These are phyloP conservation scores for Suillus clintonianus DNA, from an alignment of 768 basidiomycete species.

Conservation along the genomic window DNA sequence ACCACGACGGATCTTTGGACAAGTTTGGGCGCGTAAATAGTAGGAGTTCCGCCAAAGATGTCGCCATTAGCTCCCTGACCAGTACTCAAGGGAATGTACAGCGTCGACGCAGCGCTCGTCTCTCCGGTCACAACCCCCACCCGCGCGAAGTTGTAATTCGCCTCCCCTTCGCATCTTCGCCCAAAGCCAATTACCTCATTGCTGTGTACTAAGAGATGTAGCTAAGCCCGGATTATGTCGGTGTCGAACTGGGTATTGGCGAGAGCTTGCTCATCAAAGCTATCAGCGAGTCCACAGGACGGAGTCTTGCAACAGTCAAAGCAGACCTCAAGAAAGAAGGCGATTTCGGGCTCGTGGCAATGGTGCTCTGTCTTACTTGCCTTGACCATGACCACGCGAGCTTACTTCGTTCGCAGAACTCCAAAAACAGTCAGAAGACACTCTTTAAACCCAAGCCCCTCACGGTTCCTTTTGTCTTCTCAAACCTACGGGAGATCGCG, in stretches of 20 bases:
- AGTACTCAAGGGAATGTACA: conserved; percentile 5
- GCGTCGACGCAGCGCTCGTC: conserved; percentile 25
- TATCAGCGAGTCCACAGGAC: conserved; percentile 93
- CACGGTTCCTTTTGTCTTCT: conserved; percentile 87
- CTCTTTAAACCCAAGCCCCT: conserved; percentile 93
- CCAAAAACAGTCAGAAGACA: conserved; percentile 90
- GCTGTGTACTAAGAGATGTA: conserved; percentile 31
- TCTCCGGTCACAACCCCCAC: background rate
- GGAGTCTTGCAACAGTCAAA: conserved; percentile 80
- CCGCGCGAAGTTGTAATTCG: conserved; percentile 21
- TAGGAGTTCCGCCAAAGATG: conserved; percentile 41
- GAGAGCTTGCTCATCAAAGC: conserved; percentile 94
- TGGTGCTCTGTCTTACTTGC: conserved; percentile 42
- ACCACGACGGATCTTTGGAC: conserved; percentile 40
- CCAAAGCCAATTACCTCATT: background rate
- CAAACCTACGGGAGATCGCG: conserved; percentile 89
- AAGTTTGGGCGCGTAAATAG: conserved; percentile 67
- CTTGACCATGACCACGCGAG: background rate
- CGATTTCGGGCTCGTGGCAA: conserved; percentile 95
- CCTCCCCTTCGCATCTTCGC: conserved; percentile 23
- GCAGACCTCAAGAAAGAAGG: conserved; percentile 93
- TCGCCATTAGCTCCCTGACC: background rate
- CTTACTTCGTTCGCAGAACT: conserved; percentile 57
- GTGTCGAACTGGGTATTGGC: conserved; percentile 94
- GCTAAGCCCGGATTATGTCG: conserved; percentile 94